A percentile compares a stretch with the other conserved stretches of the same genome.
Evolutionary conservation across 768 basidiomycete species (phyloP).

Genomic region (Agaricus sinodeliciosus): DNA sequence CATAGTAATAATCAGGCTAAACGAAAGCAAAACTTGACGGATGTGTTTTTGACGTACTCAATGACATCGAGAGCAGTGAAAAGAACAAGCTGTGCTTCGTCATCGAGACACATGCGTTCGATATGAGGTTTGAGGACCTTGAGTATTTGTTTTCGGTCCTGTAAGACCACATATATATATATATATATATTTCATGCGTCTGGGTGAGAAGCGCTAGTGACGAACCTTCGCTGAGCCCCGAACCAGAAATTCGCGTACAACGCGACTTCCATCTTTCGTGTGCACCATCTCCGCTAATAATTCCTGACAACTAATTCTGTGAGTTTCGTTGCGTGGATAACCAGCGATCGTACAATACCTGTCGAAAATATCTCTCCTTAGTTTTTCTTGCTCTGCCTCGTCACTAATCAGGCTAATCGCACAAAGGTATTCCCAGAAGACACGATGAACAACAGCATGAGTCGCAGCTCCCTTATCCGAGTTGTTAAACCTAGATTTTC

Average conservation of each 20-base stretch:
- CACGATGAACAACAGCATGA: constrained; percentile 84
- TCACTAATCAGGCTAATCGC: constrained; percentile 53
- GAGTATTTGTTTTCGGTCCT: constrained; percentile 90
- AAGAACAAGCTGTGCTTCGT: constrained; percentile 84
- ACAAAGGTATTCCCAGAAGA: constrained; percentile 77
- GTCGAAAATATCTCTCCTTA: constrained; percentile 76
- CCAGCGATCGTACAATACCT: constrained; percentile 36
- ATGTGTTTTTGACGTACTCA: constrained; percentile 48
- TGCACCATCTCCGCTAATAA: constrained; percentile 89
- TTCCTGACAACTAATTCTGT: constrained; percentile 60
- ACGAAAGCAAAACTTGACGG: background rate
- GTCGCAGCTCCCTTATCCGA: constrained; percentile 85
- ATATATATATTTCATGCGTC: background rate
- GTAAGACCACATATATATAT: background rate
- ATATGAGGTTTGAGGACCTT: constrained; percentile 88
- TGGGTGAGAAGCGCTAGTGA: background rate
- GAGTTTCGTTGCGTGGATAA: background rate
- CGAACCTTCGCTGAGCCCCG: constrained; percentile 75
- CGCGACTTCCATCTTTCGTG: constrained; percentile 85
- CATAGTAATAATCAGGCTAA: constrained; percentile 1
- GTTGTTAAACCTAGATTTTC: constrained; percentile 68
- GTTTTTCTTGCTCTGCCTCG: constrained; percentile 63
- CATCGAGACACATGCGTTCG: constrained; percentile 81
- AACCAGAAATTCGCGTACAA: constrained; percentile 80
- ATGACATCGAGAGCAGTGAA: constrained; percentile 88